Evolutionary conservation across 2,329 filamentous ascomycete genomes (phyloP).

Genomic region (Apiospora arundinis): DNA sequence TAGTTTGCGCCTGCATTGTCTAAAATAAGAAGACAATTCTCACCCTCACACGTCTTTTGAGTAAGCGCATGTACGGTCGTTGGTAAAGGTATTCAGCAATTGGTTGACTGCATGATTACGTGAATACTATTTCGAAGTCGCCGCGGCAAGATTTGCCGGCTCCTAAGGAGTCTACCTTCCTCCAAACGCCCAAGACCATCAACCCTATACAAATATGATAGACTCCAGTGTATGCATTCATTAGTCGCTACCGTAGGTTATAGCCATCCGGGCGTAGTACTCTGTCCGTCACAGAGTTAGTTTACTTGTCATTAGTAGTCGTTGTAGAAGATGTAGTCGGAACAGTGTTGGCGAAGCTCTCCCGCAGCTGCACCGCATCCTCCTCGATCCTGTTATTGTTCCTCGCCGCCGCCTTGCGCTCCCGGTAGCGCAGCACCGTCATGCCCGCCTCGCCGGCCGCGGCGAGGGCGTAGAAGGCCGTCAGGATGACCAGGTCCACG

Average conservation of each 20-base stretch:
- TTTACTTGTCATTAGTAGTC: background rate
- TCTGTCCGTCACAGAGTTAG: background rate
- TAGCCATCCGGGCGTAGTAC: background rate
- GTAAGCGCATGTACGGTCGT: background rate
- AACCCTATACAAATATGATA: background rate
- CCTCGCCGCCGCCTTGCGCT: constrained; percentile 4
- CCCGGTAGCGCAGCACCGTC: constrained; percentile 19
- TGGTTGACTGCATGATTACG: background rate
- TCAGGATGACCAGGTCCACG: constrained; percentile 32
- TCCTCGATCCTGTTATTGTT: constrained; percentile 2
- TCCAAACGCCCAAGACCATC: background rate
- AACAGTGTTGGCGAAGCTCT: background rate
- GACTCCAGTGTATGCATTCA: background rate
- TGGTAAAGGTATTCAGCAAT: background rate
- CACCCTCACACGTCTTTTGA: background rate
- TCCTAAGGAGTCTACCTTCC: background rate
- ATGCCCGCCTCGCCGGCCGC: constrained; percentile 28
- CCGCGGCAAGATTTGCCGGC: background rate
- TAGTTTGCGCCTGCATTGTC: constrained; percentile 2
- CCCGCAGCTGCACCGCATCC: constrained; percentile 23
- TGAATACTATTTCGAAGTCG: background rate
- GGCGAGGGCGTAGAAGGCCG: constrained; percentile 31
- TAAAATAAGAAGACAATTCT: background rate
- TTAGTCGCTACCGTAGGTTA: background rate
- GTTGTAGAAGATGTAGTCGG: background rate